Percentiles rank a stretch among this genome's conserved stretches.
Evolutionary conservation across 805 yeast species (phyloP).

Genomic region (Ogataea minuta): DNA sequence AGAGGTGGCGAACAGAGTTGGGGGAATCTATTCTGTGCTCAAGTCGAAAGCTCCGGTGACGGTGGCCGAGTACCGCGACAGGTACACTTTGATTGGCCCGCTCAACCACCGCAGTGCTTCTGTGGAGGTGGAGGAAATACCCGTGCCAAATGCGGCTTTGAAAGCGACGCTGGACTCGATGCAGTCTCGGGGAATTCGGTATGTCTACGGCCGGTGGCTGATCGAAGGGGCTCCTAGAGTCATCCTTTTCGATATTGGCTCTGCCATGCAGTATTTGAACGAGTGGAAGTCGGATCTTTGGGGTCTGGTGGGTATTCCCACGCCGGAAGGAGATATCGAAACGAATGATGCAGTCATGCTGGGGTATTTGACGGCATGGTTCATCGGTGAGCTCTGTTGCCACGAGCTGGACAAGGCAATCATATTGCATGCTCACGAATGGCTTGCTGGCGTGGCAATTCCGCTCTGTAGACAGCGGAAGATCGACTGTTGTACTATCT

Average conservation of each 20-base stretch:
- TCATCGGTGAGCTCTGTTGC: constrained; percentile 87
- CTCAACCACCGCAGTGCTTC: constrained; percentile 70
- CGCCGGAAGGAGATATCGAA: constrained; percentile 85
- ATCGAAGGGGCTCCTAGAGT: constrained; percentile 98
- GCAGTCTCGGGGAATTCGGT: constrained; percentile 76
- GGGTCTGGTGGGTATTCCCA: constrained; percentile 88
- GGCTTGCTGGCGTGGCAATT: constrained; percentile 96
- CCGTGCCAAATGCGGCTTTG: constrained; percentile 45
- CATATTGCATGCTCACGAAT: constrained; percentile 93
- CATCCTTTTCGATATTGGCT: constrained; percentile 77
- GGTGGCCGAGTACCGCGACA: constrained; percentile 84
- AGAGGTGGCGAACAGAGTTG: constrained; percentile 96
- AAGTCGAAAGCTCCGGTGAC: constrained; percentile 97
- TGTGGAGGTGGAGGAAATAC: constrained; percentile 77
- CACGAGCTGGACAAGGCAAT: constrained; percentile 85
- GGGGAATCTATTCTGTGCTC: constrained; percentile 95
- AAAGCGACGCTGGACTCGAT: constrained; percentile 69
- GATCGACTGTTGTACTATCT: constrained; percentile 90
- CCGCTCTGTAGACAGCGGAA: constrained; percentile 90
- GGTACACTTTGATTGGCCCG: constrained; percentile 88
- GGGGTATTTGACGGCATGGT: constrained; percentile 96
- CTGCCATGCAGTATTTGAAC: constrained; percentile 66
- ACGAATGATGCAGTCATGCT: constrained; percentile 88
- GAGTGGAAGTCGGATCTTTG: constrained; percentile 96
- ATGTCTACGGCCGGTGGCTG: constrained; percentile 92